Evolutionary conservation across 73 alveolate species (phyloP).

Genomic region (Loxodes magnus): DNA sequence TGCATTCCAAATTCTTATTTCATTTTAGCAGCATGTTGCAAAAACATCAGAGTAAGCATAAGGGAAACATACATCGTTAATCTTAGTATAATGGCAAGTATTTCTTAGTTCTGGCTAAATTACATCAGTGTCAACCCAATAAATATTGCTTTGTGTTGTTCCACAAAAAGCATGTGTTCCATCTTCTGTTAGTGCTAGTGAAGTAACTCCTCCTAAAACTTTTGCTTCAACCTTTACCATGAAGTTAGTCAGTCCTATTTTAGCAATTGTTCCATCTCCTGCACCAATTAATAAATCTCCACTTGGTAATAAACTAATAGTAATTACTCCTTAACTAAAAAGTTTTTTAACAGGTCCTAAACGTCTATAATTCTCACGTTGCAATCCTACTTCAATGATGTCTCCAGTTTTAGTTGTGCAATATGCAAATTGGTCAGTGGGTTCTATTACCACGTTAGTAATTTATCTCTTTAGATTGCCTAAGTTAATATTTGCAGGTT

Average conservation of each 20-base stretch:
- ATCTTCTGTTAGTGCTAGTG: constrained; percentile 72
- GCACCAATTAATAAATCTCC: constrained; percentile 89
- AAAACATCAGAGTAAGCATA: constrained; percentile 56
- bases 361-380: constrained; percentile 59
- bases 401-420: constrained; percentile 78
- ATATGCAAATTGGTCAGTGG: constrained; percentile 66
- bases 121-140: constrained; percentile 69
- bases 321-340: constrained; percentile 53
- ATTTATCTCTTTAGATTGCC: constrained; percentile 63
- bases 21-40: constrained; percentile 80
- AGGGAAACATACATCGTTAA: constrained; percentile 84
- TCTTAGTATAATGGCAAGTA: constrained; percentile 91
- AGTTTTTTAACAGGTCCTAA: constrained; percentile 70
- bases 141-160: constrained; percentile 61
- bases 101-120: constrained; percentile 84
- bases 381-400: constrained; percentile 46
- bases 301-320: constrained; percentile 63
- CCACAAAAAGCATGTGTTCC: constrained; percentile 91
- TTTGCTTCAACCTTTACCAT: constrained; percentile 27
- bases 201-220: constrained; percentile 75
- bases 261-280: constrained; percentile 83
- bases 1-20: constrained; percentile 80
- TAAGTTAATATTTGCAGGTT: constrained; percentile 41
- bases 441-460: constrained; percentile 56
- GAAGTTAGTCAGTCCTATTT: constrained; percentile 23